These are phyloP conservation scores for Gentiana dahurica DNA, from an alignment of 257 asterid genomes.

Conservation along the genomic window DNA sequence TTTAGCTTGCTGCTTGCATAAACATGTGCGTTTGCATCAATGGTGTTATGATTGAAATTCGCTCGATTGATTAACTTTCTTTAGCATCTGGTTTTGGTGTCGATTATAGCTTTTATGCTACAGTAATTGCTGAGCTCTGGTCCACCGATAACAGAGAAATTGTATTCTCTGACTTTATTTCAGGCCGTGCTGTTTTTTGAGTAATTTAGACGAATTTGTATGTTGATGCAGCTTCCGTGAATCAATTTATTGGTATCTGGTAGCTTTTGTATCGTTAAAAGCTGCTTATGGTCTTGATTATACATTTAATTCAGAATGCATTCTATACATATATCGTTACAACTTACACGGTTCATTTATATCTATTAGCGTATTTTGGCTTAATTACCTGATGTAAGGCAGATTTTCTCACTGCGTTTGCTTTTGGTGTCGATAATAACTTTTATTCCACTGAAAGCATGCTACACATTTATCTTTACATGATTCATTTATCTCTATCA, in stretches of 20 bases:
- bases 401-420: not conserved
- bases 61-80: constrained; percentile 1
- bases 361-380: not conserved
- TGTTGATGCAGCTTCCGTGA: too few relatives aligned
- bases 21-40: not conserved
- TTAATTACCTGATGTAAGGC: not conserved
- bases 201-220: not conserved
- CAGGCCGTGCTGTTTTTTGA: too few relatives aligned
- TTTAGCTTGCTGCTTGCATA: not conserved
- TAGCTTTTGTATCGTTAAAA: not conserved
- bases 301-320: not conserved
- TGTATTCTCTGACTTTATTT: not conserved
- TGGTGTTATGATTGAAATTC: not conserved
- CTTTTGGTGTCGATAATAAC: too few relatives aligned
- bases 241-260: not conserved
- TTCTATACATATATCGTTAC: not conserved
- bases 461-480: too few relatives aligned
- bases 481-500: too few relatives aligned
- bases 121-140: not conserved
- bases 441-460: too few relatives aligned
- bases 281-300: too few relatives aligned
- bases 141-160: not conserved
- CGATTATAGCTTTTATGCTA: not conserved
- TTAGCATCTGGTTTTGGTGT: not conserved
- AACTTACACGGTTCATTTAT: too few relatives aligned